phyloP scores from a whole-genome alignment of 768 basidiomycete genomes.

The Tephrocybe rancida region DNA sequence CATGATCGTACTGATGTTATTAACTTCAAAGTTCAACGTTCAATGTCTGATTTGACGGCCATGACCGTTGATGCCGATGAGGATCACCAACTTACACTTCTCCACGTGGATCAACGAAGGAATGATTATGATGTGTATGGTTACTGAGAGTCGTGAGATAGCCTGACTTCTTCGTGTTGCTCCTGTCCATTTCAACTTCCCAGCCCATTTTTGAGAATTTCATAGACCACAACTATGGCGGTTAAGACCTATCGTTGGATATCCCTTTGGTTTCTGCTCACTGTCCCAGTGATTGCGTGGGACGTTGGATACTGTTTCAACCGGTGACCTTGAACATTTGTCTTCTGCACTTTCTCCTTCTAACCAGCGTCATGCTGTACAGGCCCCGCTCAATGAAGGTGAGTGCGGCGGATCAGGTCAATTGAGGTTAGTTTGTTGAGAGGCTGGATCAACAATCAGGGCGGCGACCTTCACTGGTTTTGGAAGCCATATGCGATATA shows the following conservation, averaged over 20 bases:
- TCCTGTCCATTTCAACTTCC: too few species aligned
- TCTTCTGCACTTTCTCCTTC: background rate
- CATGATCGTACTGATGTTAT: too few species aligned
- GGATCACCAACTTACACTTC: too few species aligned
- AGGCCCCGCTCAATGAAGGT: slow-evolving; percentile 84
- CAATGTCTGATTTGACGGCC: too few species aligned
- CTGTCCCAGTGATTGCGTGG: slow-evolving; percentile 70
- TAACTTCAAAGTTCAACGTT: too few species aligned
- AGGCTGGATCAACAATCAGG: slow-evolving; percentile 39
- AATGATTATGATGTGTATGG: too few species aligned
- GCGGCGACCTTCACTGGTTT: slow-evolving; percentile 90
- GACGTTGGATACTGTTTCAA: slow-evolving; percentile 82
- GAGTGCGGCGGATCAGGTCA: slow-evolving; percentile 4
- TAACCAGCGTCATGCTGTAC: background rate
- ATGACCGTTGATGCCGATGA: too few species aligned
- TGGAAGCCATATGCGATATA: slow-evolving; percentile 86
- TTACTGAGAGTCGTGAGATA: too few species aligned
- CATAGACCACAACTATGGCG: slow-evolving; percentile 35
- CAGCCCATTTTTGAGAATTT: slow-evolving; percentile 9
- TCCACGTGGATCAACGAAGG: too few species aligned
- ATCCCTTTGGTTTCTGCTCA: slow-evolving; percentile 69
- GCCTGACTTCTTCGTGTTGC: too few species aligned
- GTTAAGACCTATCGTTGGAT: slow-evolving; percentile 59
- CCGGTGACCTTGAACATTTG: slow-evolving; percentile 49
- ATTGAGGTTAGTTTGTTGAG: background rate